Percentiles rank a stretch among this genome's conserved stretches.
phyloP scores from a whole-genome alignment of 148 eudicot genomes.

The Fagopyrum tataricum region DNA sequence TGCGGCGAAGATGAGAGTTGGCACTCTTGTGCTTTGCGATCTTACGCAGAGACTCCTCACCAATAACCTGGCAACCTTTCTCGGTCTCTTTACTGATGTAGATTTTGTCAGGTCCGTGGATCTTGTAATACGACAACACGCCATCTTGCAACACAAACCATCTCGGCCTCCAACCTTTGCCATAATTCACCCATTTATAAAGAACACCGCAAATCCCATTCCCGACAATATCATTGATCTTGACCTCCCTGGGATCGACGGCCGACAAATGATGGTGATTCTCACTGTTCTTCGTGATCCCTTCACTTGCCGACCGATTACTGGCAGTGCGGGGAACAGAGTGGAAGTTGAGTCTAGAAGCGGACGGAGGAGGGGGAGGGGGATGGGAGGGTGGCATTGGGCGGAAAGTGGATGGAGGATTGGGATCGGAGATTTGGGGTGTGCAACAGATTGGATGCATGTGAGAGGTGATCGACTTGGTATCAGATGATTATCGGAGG shows the following conservation, averaged over 20 bases:
- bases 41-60: constrained; percentile 57
- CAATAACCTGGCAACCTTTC: constrained; percentile 55
- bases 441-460: constrained; percentile 9
- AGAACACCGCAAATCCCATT: constrained; percentile 63
- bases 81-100: constrained; percentile 35
- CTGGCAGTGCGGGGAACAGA: background rate
- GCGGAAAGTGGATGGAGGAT: background rate
- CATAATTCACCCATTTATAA: constrained; percentile 89
- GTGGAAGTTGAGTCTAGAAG: background rate
- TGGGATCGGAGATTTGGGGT: constrained; percentile 6
- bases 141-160: constrained; percentile 93
- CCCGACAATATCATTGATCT: constrained; percentile 49
- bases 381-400: background rate
- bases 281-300: constrained; percentile 5
- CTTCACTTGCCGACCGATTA: background rate
- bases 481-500: background rate
- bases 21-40: constrained; percentile 23
- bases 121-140: constrained; percentile 69
- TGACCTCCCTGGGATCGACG: constrained; percentile 23
- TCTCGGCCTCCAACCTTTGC: constrained; percentile 81
- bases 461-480: background rate
- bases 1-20: constrained; percentile 21
- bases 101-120: constrained; percentile 74
- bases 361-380: background rate
- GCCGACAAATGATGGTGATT: constrained; percentile 12